These are phyloP conservation scores for Suillus luteus DNA, from an alignment of 768 basidiomycete genomes.

Conservation along the genomic window DNA sequence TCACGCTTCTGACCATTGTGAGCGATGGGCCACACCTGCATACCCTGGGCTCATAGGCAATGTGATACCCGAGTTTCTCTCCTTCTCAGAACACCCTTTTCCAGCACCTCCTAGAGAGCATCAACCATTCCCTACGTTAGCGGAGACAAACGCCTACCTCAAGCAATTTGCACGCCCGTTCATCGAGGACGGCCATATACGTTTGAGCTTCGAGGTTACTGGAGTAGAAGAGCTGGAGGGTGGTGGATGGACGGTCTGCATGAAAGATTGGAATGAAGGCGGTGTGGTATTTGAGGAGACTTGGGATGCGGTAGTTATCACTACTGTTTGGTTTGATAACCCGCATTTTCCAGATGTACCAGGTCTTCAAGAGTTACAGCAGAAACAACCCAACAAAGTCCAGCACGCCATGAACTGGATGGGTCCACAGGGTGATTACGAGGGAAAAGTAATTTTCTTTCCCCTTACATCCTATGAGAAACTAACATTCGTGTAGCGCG, in stretches of 20 bases:
- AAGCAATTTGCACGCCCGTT: slow-evolving; percentile 28
- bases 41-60: slow-evolving; percentile 53
- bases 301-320: slow-evolving; percentile 54
- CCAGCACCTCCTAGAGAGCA: slow-evolving; percentile 22
- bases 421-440: slow-evolving; percentile 37
- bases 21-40: slow-evolving; percentile 47
- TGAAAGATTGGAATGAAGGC: slow-evolving; percentile 38
- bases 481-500: slow-evolving; percentile 33
- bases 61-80: slow-evolving; percentile 44
- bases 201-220: slow-evolving; percentile 43
- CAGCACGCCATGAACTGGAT: slow-evolving; percentile 46
- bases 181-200: slow-evolving; percentile 35
- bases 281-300: slow-evolving; percentile 34
- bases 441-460: slow-evolving; percentile 30
- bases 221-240: slow-evolving; percentile 38
- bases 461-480: neutral
- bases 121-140: slow-evolving; percentile 34
- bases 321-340: slow-evolving; percentile 48
- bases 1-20: slow-evolving; percentile 4
- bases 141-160: slow-evolving; percentile 32
- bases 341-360: slow-evolving; percentile 45
- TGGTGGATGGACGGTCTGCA: slow-evolving; percentile 42
- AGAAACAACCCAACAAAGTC: slow-evolving; percentile 34
- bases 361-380: slow-evolving; percentile 41
- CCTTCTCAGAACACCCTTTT: slow-evolving; percentile 34